These are phyloP conservation scores for Pugionium cornutum DNA, from an alignment of 345 rosid genomes.

Conservation along the genomic window DNA sequence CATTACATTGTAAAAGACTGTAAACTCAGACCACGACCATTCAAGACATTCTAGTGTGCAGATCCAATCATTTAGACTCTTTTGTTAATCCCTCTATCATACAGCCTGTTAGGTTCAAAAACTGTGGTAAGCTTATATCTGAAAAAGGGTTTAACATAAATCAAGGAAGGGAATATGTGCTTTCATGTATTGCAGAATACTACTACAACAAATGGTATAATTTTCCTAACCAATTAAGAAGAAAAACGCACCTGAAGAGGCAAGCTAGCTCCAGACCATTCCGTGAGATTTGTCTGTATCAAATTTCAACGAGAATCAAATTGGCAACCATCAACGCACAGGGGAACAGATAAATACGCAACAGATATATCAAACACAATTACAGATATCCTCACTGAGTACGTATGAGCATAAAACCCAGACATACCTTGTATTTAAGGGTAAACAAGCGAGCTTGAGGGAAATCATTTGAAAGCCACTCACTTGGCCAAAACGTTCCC, in stretches of 20 bases:
- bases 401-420: slow-evolving; percentile 30
- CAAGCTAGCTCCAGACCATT: slow-evolving; percentile 93
- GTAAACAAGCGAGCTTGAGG: slow-evolving; percentile 87
- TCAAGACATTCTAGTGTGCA: not conserved
- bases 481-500: slow-evolving; percentile 98
- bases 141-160: slow-evolving; percentile 3
- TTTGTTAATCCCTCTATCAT: not conserved
- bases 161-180: not conserved
- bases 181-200: slow-evolving; percentile 10
- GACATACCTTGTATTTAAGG: slow-evolving; percentile 86
- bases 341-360: slow-evolving; percentile 8
- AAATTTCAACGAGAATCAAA: slow-evolving; percentile 26
- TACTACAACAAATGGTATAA: not conserved
- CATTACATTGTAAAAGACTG: not conserved
- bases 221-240: not conserved
- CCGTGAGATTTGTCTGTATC: slow-evolving; percentile 88
- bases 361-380: slow-evolving; percentile 11
- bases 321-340: slow-evolving; percentile 15
- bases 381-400: slow-evolving; percentile 1
- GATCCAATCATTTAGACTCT: not conserved
- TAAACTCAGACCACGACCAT: not conserved
- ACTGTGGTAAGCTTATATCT: slow-evolving; percentile 19
- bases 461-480: slow-evolving; percentile 92
- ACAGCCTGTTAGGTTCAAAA: not conserved
- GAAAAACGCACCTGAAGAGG: slow-evolving; percentile 80